Percentiles rank a stretch among this genome's conserved stretches.
These are phyloP conservation scores for Xylaria digitata DNA, from an alignment of 2,329 filamentous ascomycete genomes.

Conservation along the genomic window DNA sequence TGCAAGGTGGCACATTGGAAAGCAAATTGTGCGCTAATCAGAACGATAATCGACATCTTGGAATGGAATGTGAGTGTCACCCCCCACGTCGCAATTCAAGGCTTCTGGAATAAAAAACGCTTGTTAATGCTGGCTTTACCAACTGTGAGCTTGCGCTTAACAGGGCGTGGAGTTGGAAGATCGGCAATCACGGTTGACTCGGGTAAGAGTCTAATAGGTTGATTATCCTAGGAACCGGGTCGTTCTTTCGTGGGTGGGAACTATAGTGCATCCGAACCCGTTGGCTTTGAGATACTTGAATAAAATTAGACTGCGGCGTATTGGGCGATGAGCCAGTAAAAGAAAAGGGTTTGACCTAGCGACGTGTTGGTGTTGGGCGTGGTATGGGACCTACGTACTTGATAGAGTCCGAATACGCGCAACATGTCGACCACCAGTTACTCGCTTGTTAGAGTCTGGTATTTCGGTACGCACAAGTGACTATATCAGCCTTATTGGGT, in stretches of 20 bases:
- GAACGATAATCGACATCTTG: slow-evolving; percentile 57
- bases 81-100: slow-evolving; percentile 50
- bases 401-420: background rate
- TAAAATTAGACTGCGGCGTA: slow-evolving; percentile 23
- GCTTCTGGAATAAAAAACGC: slow-evolving; percentile 50
- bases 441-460: background rate
- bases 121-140: slow-evolving; percentile 62
- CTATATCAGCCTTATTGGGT: slow-evolving; percentile 12
- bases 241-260: slow-evolving; percentile 47
- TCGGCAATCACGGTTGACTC: slow-evolving; percentile 63
- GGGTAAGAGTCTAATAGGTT: slow-evolving; percentile 61
- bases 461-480: background rate
- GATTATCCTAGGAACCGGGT: slow-evolving; percentile 54
- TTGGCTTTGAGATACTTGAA: slow-evolving; percentile 55
- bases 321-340: background rate
- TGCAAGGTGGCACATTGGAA: slow-evolving; percentile 51
- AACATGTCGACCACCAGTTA: background rate
- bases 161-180: slow-evolving; percentile 58
- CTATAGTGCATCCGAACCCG: slow-evolving; percentile 56
- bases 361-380: slow-evolving; percentile 26
- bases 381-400: background rate
- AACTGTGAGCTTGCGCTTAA: slow-evolving; percentile 63
- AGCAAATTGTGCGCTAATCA: slow-evolving; percentile 56
- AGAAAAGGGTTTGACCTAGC: slow-evolving; percentile 8
- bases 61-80: slow-evolving; percentile 50